phyloP scores from a whole-genome alignment of 305 asterid species.

The Fraxinus albicans region DNA sequence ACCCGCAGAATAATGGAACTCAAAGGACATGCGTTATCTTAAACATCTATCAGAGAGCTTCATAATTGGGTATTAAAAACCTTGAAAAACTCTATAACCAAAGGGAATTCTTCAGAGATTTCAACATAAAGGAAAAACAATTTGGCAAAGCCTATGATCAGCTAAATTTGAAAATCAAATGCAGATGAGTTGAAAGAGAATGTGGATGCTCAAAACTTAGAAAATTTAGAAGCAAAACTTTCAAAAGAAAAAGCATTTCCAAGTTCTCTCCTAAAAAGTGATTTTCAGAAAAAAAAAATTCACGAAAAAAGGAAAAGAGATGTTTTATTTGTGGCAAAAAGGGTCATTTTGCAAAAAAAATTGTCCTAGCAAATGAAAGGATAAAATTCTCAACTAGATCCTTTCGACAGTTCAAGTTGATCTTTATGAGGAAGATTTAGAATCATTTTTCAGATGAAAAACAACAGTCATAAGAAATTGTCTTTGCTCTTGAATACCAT shows the following conservation, averaged over 20 bases:
- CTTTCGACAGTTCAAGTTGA: neutral
- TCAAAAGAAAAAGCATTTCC: neutral
- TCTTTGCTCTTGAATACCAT: neutral
- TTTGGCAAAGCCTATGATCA: neutral
- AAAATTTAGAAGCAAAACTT: neutral
- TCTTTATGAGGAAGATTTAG: neutral
- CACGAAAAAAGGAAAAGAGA: neutral
- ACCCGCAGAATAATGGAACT: neutral
- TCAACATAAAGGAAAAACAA: neutral
- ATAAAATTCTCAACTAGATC: neutral
- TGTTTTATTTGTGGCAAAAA: neutral
- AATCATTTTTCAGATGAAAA: neutral
- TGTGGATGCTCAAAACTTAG: neutral
- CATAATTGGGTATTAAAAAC: neutral
- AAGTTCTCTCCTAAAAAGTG: neutral
- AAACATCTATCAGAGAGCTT: neutral
- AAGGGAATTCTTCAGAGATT: neutral
- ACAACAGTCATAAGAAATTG: neutral
- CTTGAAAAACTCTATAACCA: neutral
- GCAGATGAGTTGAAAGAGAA: neutral
- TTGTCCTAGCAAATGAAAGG: neutral
- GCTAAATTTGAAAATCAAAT: neutral
- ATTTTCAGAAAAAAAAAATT: neutral
- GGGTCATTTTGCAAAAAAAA: neutral
- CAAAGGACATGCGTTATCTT: neutral